Percentiles rank a stretch among this genome's conserved stretches.
Conservation (phyloP, 768 basidiomycete genomes). For the Lactarius pseudohatsudake region DNA sequence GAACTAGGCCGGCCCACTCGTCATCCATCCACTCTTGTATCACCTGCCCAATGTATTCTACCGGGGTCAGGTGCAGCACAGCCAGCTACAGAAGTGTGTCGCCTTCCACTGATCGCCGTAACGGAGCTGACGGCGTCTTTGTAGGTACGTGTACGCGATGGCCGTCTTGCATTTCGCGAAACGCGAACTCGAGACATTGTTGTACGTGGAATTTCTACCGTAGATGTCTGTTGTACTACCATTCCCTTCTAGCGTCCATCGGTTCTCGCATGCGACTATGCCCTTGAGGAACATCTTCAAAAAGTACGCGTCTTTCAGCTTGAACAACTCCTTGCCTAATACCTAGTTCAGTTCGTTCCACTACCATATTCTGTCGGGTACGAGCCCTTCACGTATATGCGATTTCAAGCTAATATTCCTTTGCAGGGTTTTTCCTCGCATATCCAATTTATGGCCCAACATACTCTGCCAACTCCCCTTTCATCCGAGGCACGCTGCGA, state of each 20-base stretch:
- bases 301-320: conserved; percentile 56
- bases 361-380: conserved; percentile 80
- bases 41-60: conserved; percentile 69
- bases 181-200: conserved; percentile 89
- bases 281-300: conserved; percentile 82
- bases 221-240: neutral
- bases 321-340: neutral
- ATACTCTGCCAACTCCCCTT: conserved; percentile 65
- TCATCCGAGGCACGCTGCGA: conserved; percentile 59
- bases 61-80: conserved; percentile 67
- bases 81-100: conserved; percentile 69
- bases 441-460: conserved; percentile 79
- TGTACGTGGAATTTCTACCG: conserved; percentile 48
- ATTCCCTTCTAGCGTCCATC: conserved; percentile 66
- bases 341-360: conserved; percentile 68
- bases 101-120: neutral
- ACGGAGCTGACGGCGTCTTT: neutral
- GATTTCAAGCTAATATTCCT: conserved; percentile 13
- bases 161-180: conserved; percentile 88
- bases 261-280: conserved; percentile 95
- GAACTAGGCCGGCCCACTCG: conserved; percentile 73
- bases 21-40: conserved; percentile 87
- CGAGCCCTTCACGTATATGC: conserved; percentile 4
- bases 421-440: conserved; percentile 69
- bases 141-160: conserved; percentile 67